Conservation (phyloP, 768 basidiomycete species). For the Russula olivacea region DNA sequence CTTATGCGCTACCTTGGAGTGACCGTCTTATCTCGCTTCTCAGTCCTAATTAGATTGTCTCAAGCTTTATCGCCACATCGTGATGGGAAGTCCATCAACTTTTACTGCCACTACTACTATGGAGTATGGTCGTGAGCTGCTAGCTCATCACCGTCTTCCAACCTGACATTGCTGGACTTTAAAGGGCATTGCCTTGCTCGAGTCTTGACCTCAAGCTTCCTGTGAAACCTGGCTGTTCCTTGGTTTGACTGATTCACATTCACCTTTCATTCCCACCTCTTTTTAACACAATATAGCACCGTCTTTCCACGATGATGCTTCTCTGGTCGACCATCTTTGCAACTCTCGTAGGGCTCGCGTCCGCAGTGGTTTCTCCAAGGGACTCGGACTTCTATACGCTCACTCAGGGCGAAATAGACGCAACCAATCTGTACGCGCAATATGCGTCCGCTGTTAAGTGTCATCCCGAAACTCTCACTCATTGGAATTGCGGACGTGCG, state of each 20-base stretch:
- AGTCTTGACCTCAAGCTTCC: background rate
- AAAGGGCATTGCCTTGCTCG: background rate
- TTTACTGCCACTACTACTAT: background rate
- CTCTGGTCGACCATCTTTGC: background rate
- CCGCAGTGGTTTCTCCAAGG: background rate
- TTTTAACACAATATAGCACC: too few species aligned
- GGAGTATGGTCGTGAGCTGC: background rate
- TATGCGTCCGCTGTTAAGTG: background rate
- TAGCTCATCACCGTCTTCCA: background rate
- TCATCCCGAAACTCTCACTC: too few species aligned
- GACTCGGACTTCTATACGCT: conserved; percentile 2
- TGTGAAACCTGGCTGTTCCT: background rate
- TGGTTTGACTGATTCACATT: background rate
- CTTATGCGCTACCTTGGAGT: background rate
- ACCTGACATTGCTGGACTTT: background rate
- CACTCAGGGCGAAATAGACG: conserved; percentile 32
- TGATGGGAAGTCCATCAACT: background rate
- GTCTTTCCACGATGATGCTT: background rate
- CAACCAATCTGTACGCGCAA: conserved; percentile 31
- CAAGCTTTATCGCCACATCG: background rate
- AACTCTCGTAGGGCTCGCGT: background rate
- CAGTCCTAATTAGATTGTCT: background rate
- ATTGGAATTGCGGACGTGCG: conserved; percentile 3
- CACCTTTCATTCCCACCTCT: background rate
- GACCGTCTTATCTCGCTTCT: background rate